Percentiles rank a stretch among this genome's conserved stretches.
Conservation (phyloP, 2,329 filamentous ascomycete genomes). For the Septoria petroselini region DNA sequence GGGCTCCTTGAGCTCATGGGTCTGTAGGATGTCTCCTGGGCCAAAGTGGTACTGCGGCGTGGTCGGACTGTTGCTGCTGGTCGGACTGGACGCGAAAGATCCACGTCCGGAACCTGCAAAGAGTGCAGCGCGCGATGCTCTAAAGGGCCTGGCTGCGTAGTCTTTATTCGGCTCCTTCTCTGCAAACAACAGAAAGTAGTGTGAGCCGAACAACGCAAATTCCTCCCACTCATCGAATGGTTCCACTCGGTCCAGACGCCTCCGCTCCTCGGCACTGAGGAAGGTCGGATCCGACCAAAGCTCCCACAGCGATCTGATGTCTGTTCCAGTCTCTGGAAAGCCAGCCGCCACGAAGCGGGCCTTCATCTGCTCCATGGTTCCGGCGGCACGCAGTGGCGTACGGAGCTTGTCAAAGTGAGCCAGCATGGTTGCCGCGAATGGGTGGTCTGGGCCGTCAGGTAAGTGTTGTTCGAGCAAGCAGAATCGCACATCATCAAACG, state of each 20-base stretch:
- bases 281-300: constrained; percentile 72
- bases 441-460: constrained; percentile 71
- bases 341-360: constrained; percentile 66
- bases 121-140: constrained; percentile 27
- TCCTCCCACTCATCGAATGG: constrained; percentile 97
- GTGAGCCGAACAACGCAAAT: constrained; percentile 76
- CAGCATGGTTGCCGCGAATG: constrained; percentile 84
- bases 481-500: constrained; percentile 69
- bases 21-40: constrained; percentile 28
- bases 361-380: constrained; percentile 61
- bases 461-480: constrained; percentile 84
- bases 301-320: constrained; percentile 72
- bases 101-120: constrained; percentile 26
- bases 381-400: constrained; percentile 72
- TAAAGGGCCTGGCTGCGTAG: constrained; percentile 25
- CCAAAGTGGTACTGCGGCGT: constrained; percentile 28
- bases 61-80: constrained; percentile 20
- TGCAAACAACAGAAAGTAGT: constrained; percentile 78
- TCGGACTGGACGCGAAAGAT: constrained; percentile 23
- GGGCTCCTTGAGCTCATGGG: constrained; percentile 30
- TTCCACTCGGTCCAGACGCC: constrained; percentile 66
- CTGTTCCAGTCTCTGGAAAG: constrained; percentile 56
- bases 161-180: constrained; percentile 41
- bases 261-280: constrained; percentile 58
- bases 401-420: constrained; percentile 76